phyloP scores from a whole-genome alignment of 768 basidiomycete genomes.

The Naganishia antarctica region DNA sequence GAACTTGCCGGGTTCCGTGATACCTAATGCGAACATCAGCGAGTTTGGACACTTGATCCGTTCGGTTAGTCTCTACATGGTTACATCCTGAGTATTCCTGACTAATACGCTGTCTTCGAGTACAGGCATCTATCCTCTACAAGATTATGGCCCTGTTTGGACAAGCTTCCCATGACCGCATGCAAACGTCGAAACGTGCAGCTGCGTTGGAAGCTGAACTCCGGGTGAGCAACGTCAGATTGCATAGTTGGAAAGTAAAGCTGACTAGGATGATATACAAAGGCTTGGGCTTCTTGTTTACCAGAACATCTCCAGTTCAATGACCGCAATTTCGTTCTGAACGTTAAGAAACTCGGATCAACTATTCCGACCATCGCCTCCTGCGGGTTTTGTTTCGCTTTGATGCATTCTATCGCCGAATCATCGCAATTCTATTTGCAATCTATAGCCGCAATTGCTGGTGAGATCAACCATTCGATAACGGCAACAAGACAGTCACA shows the following conservation, averaged over 20 bases:
- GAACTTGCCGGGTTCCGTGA: constrained; percentile 12
- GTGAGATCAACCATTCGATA: constrained; percentile 24
- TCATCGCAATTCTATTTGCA: constrained; percentile 49
- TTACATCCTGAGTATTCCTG: no score
- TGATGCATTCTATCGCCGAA: constrained; percentile 47
- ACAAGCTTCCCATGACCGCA: constrained; percentile 6
- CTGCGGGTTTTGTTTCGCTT: constrained; percentile 42
- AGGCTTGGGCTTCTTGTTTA: constrained; percentile 43
- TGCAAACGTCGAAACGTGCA: constrained; percentile 6
- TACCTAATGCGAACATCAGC: constrained; percentile 35
- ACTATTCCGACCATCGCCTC: constrained; percentile 34
- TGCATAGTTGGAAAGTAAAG: not conserved
- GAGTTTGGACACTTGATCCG: constrained; percentile 46
- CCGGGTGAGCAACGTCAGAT: constrained; percentile 31
- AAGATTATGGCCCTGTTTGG: constrained; percentile 39
- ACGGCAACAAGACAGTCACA: constrained; percentile 42
- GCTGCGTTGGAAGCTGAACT: constrained; percentile 36
- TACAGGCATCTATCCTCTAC: constrained; percentile 39
- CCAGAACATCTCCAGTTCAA: constrained; percentile 43
- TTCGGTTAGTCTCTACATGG: constrained; percentile 37
- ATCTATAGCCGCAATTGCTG: constrained; percentile 36
- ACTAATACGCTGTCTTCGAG: no score
- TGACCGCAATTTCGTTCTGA: constrained; percentile 36
- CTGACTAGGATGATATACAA: not conserved
- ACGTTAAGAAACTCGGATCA: constrained; percentile 33